Evolutionary conservation across 2,329 filamentous ascomycete species (phyloP).

Genomic region (Phialocephala subalpina): DNA sequence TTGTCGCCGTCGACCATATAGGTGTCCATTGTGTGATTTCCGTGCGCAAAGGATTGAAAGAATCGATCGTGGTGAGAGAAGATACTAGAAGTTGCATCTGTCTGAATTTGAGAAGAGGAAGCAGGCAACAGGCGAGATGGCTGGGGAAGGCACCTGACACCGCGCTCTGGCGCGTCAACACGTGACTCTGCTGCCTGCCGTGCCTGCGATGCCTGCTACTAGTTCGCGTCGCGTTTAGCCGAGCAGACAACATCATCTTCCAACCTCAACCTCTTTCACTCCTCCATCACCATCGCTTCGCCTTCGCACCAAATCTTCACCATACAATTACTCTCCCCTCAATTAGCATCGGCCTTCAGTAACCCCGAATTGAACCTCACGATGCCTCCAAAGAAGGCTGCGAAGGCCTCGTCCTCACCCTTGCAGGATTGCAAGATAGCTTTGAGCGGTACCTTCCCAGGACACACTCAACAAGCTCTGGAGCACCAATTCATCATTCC

Average conservation of each 20-base stretch:
- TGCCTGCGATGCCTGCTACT: too few relatives aligned
- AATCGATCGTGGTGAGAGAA: background rate
- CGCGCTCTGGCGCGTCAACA: slow-evolving; percentile 5
- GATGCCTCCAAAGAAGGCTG: background rate
- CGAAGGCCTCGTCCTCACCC: slow-evolving; percentile 38
- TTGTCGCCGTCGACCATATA: background rate
- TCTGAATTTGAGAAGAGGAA: background rate
- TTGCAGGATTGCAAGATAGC: slow-evolving; percentile 60
- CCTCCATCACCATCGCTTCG: too few relatives aligned
- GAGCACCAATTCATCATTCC: slow-evolving; percentile 35
- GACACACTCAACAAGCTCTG: slow-evolving; percentile 58
- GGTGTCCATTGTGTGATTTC: slow-evolving; percentile 5
- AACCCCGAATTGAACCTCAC: slow-evolving; percentile 11
- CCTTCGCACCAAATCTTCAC: background rate
- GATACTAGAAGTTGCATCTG: background rate
- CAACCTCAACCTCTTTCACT: background rate
- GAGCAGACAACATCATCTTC: background rate
- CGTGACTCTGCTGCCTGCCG: background rate
- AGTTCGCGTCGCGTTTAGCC: background rate
- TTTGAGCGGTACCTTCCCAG: slow-evolving; percentile 67
- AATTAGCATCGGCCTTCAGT: background rate
- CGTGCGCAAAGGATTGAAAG: background rate
- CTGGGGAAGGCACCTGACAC: background rate
- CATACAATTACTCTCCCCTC: too few relatives aligned
- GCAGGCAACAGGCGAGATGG: background rate